Evolutionary conservation across 306 rosid genomes (phyloP).

Genomic region (Prinsepia uniflora): DNA sequence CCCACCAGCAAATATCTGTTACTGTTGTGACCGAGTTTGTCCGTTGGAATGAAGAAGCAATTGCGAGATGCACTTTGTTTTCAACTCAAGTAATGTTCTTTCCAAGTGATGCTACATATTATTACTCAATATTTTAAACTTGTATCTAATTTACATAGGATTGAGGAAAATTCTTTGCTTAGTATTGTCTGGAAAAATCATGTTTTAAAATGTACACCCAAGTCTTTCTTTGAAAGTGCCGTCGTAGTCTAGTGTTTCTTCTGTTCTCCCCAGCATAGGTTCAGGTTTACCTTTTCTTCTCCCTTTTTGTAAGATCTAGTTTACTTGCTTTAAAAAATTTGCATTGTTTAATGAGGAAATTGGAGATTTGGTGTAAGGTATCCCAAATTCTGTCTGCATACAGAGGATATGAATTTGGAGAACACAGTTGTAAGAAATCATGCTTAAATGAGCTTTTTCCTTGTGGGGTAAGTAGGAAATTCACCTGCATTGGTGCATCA

Average conservation of each 20-base stretch:
- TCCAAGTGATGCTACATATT: conserved; percentile 11
- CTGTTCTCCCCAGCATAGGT: neutral
- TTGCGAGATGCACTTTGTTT: conserved; percentile 86
- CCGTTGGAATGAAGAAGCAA: conserved; percentile 99
- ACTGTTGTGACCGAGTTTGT: conserved; percentile 97
- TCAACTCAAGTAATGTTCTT: conserved; percentile 71
- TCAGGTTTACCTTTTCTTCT: neutral
- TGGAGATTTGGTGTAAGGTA: conserved; percentile 1
- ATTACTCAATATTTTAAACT: neutral
- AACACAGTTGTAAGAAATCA: neutral
- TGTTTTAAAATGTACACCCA: neutral
- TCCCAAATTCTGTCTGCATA: neutral
- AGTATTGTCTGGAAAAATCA: neutral
- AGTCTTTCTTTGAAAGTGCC: neutral
- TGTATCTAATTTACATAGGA: neutral
- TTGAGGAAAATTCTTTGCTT: neutral
- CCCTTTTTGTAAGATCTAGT: neutral
- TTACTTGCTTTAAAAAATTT: neutral
- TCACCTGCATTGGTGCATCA: neutral
- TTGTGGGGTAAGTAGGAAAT: neutral
- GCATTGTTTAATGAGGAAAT: conserved; percentile 1
- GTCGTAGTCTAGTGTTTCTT: neutral
- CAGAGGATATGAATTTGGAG: neutral
- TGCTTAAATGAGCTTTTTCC: neutral
- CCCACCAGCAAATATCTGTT: conserved; percentile 94